Base-by-base conservation (phyloP, 331 rosid genomes). In the Arachis monticola region DNA sequence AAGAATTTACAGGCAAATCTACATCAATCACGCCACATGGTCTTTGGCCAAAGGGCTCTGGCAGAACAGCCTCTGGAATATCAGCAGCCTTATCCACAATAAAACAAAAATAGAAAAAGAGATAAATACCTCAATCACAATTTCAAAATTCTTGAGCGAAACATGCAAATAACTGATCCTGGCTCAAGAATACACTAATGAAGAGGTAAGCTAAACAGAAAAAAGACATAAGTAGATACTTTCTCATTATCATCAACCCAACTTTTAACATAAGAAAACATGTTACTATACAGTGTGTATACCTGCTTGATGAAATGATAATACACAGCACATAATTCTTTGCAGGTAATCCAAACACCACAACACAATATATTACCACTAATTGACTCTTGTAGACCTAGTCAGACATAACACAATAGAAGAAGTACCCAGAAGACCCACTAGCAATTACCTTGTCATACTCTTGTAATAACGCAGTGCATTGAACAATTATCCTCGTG, bases 21-120 rank as follows among this genome's bases (percentile, higher is more conserved):
- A 75, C 82, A 27, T 27, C 67, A 70, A 44, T 57, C 70, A 69
- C 66, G 63, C 63, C 30, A 56, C 53, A 76, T 32, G 52, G 55
- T 76, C 79, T 83, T 77, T 66, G 67, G 80, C 76, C 70, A 81
- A 87, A 91, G 66, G 90, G 93, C 71, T 81, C 85, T 2, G 87
- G 89, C 74, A 91, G 82, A 55, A 55, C n/a, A 60, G 85, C 89
- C 81, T 89, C 96, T 5, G 89, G 97, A 83, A 91, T 81, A 79
- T 89, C 88, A 86, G 73, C 65, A 76, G 69, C 87, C 92, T 91
- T 67, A 70, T 38, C 61, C 72, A 73, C 74, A 75, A 76, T 10
- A 73, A 72, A 59, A 44, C 48, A 22, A 73, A 64, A 60, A 44
- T 0, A 44, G 46, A 48, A 56, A 65, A 70, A 77, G 6, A 40